Evolutionary conservation across 805 yeast genomes (phyloP).

Genomic region (Zygoascus flipseniorum): DNA sequence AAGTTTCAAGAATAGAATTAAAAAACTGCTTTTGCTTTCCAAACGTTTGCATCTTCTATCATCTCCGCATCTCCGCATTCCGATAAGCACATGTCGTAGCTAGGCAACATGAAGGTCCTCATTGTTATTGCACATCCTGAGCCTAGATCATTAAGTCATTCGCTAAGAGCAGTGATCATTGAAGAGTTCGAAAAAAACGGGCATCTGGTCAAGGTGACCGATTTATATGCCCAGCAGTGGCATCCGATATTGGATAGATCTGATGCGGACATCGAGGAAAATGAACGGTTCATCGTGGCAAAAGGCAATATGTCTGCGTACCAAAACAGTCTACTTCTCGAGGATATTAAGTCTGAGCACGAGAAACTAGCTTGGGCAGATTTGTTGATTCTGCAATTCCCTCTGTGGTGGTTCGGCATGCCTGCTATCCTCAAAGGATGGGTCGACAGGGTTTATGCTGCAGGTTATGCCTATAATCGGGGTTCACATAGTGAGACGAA

Average conservation of each 20-base stretch:
- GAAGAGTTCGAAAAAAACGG: not conserved
- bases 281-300: not conserved
- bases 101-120: not conserved
- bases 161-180: not conserved
- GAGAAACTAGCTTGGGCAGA: slow-evolving; percentile 1
- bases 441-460: not conserved
- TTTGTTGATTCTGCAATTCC: slow-evolving; percentile 1
- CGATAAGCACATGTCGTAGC: too few relatives aligned
- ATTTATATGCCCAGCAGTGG: not conserved
- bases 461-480: not conserved
- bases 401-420: not conserved
- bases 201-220: slow-evolving; percentile 1
- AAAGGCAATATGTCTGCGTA: not conserved
- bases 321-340: not conserved
- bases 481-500: not conserved
- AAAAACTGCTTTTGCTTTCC: not conserved
- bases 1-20: too few relatives aligned
- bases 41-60: not conserved
- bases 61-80: too few relatives aligned
- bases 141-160: not conserved
- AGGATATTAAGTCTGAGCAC: not conserved
- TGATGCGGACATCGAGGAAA: not conserved
- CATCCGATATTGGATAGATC: not conserved
- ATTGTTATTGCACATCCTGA: slow-evolving; percentile 3
- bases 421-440: slow-evolving; percentile 1